These are phyloP conservation scores for Chaetomium tenue DNA, from an alignment of 495 filamentous ascomycete species.

Conservation along the genomic window DNA sequence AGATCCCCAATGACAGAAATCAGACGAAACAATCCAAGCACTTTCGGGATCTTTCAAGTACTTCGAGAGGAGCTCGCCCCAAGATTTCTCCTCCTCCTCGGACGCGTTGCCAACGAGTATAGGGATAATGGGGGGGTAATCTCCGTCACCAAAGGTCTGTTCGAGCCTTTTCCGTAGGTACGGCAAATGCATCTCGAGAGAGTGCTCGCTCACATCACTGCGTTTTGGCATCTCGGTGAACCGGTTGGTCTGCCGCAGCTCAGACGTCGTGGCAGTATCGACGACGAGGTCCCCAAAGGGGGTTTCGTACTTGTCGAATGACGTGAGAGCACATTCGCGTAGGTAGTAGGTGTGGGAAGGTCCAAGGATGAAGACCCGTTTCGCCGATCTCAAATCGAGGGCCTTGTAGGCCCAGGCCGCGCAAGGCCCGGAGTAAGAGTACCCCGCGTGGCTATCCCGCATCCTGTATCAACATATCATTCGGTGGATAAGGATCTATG, in stretches of 20 bases:
- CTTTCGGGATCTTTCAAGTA: slow-evolving; percentile 75
- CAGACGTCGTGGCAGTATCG: slow-evolving; percentile 63
- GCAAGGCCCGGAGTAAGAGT: slow-evolving; percentile 89
- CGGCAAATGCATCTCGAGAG: slow-evolving; percentile 93
- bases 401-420: slow-evolving; percentile 94
- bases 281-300: slow-evolving; percentile 78
- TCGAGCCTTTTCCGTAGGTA: slow-evolving; percentile 85
- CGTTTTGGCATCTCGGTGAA: slow-evolving; percentile 72
- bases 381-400: slow-evolving; percentile 75
- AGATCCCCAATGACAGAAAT: slow-evolving; percentile 95
- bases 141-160: slow-evolving; percentile 47
- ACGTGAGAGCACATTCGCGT: slow-evolving; percentile 71
- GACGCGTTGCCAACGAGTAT: slow-evolving; percentile 83
- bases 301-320: slow-evolving; percentile 73
- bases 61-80: slow-evolving; percentile 69
- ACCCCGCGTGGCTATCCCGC: slow-evolving; percentile 79
- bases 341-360: slow-evolving; percentile 90
- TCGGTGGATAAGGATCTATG: slow-evolving; percentile 12
- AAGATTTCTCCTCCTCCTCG: slow-evolving; percentile 61
- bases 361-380: slow-evolving; percentile 90
- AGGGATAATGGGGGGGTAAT: slow-evolving; percentile 76
- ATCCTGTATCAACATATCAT: not conserved
- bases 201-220: slow-evolving; percentile 86
- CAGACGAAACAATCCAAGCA: slow-evolving; percentile 84
- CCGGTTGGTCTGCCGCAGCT: slow-evolving; percentile 59